Evolutionary conservation across 805 yeast species (phyloP).

Genomic region (Cyberlindnera nakhonratchasimensis): DNA sequence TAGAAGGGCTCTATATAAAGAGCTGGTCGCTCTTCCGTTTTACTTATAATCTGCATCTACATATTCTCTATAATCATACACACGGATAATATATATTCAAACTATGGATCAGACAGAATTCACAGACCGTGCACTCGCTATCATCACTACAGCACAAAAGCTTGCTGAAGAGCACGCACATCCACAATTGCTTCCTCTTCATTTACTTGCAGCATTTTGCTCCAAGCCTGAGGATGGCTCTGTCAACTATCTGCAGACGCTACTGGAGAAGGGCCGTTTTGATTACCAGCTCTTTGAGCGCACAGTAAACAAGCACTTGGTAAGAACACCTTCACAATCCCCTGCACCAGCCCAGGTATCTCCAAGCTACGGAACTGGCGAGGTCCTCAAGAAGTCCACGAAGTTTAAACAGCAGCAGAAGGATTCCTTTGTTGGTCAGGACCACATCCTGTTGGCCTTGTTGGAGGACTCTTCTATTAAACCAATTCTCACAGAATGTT

Average conservation of each 20-base stretch:
- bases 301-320: constrained; percentile 74
- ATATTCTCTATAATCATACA: neutral
- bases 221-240: constrained; percentile 53
- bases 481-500: constrained; percentile 66
- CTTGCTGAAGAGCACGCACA: constrained; percentile 83
- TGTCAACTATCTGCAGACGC: constrained; percentile 68
- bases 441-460: constrained; percentile 82
- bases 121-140: constrained; percentile 87
- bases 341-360: constrained; percentile 86
- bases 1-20: neutral
- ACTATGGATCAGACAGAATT: constrained; percentile 61
- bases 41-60: neutral
- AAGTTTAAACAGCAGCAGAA: constrained; percentile 84
- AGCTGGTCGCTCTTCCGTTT: neutral
- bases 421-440: constrained; percentile 90
- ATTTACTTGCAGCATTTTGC: constrained; percentile 87
- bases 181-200: constrained; percentile 82
- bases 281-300: constrained; percentile 83
- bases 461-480: constrained; percentile 74
- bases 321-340: constrained; percentile 78
- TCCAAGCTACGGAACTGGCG: constrained; percentile 73
- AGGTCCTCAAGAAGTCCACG: constrained; percentile 67
- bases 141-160: constrained; percentile 74
- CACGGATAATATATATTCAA: constrained; percentile 1
- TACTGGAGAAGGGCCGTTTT: constrained; percentile 80